Evolutionary conservation across 2,329 filamentous ascomycete genomes (phyloP).

Genomic region (Arachnopeziza araneosa): DNA sequence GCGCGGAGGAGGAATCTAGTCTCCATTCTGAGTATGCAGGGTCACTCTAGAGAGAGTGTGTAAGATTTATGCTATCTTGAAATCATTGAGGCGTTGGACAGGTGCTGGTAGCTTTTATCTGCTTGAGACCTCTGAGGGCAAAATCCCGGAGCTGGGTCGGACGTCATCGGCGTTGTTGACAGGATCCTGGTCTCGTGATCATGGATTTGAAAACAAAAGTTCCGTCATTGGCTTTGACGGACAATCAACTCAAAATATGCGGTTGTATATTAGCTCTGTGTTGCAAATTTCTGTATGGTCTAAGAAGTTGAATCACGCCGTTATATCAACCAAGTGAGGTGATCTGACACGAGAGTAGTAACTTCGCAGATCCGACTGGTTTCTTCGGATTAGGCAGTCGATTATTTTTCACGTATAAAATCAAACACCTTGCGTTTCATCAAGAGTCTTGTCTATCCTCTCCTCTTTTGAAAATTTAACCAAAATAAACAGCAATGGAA

Average conservation of each 20-base stretch:
- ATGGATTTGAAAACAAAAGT: neutral
- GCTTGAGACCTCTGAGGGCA: neutral
- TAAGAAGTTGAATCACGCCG: too few relatives aligned
- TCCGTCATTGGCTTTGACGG: neutral
- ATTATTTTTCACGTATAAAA: too few relatives aligned
- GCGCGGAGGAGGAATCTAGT: slow-evolving; percentile 22
- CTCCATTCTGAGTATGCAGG: slow-evolving; percentile 17
- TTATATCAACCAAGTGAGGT: too few relatives aligned
- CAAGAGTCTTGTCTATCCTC: too few relatives aligned
- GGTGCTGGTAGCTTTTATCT: neutral
- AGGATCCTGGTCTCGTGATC: slow-evolving; percentile 14
- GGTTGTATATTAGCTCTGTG: too few relatives aligned
- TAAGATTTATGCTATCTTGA: slow-evolving; percentile 13
- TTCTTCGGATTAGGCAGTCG: too few relatives aligned
- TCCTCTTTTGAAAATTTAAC: too few relatives aligned
- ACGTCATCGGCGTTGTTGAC: slow-evolving; percentile 23
- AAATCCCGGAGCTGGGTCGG: neutral
- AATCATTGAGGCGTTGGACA: slow-evolving; percentile 14
- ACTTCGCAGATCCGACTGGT: too few relatives aligned
- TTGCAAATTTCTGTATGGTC: too few relatives aligned
- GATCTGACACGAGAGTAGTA: too few relatives aligned
- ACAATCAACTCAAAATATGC: neutral
- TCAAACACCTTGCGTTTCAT: too few relatives aligned
- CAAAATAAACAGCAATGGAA: too few relatives aligned
- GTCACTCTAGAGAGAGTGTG: neutral